Percentiles rank a stretch among this genome's conserved stretches.
These are phyloP conservation scores for Rhizopogon salebrosus DNA, from an alignment of 768 basidiomycete species.

Conservation along the genomic window DNA sequence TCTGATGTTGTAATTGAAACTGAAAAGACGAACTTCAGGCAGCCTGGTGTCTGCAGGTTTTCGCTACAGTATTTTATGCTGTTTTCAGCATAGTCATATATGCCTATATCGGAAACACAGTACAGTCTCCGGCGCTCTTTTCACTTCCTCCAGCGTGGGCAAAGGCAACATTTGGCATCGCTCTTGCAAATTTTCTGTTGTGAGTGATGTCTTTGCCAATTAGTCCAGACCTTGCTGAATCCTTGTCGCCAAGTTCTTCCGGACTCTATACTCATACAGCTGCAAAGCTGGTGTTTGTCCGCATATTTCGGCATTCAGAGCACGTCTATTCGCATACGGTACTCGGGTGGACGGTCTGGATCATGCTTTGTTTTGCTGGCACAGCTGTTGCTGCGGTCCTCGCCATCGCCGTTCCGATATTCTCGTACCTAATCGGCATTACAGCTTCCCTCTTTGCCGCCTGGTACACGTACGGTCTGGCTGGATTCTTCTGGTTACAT, in stretches of 20 bases:
- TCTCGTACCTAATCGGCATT: constrained; percentile 50
- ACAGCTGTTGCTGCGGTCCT: constrained; percentile 39
- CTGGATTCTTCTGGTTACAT: constrained; percentile 51
- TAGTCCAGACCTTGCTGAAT: not conserved
- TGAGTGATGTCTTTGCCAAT: constrained; percentile 13
- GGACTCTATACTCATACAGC: constrained; percentile 47
- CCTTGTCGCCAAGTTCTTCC: constrained; percentile 29
- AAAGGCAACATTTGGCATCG: constrained; percentile 45
- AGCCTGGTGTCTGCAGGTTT: constrained; percentile 50
- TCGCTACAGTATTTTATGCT: constrained; percentile 45
- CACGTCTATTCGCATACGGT: constrained; percentile 48
- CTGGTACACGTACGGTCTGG: constrained; percentile 53
- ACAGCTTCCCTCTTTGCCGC: constrained; percentile 49
- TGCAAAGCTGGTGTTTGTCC: constrained; percentile 49
- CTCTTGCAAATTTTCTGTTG: constrained; percentile 48
- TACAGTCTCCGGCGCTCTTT: constrained; percentile 41
- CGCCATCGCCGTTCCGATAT: constrained; percentile 48
- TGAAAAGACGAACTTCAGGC: constrained; percentile 27
- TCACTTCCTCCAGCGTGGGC: constrained; percentile 46
- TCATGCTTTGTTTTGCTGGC: constrained; percentile 31
- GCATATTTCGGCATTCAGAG: constrained; percentile 41
- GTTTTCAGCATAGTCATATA: constrained; percentile 44
- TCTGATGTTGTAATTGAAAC: not conserved
- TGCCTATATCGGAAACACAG: constrained; percentile 41
- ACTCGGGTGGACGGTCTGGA: constrained; percentile 47